Percentiles rank a stretch among this genome's conserved stretches.
These are phyloP conservation scores for Talaromyces sp. DNA, from an alignment of 2,329 filamentous ascomycete species.

Conservation along the genomic window DNA sequence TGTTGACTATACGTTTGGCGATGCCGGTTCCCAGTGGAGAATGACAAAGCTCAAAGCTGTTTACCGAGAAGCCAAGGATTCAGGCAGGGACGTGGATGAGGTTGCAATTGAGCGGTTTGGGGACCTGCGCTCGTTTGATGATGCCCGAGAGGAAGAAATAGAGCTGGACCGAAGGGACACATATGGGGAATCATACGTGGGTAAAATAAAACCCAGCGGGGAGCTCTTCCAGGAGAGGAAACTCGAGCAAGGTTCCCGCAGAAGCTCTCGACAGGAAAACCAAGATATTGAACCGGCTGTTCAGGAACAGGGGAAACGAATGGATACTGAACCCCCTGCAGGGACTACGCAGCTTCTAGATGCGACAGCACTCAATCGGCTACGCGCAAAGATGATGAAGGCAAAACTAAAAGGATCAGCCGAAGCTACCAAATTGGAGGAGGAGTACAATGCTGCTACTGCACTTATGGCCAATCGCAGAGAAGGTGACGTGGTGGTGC, in stretches of 20 bases:
- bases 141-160: slow-evolving; percentile 86
- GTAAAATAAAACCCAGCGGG: slow-evolving; percentile 80
- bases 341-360: slow-evolving; percentile 56
- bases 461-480: slow-evolving; percentile 54
- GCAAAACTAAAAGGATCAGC: slow-evolving; percentile 77
- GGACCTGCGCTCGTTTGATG: slow-evolving; percentile 76
- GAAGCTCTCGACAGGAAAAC: slow-evolving; percentile 25
- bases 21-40: slow-evolving; percentile 85
- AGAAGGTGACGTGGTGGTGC: slow-evolving; percentile 66
- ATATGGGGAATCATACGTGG: slow-evolving; percentile 79
- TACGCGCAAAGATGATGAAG: slow-evolving; percentile 94
- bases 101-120: slow-evolving; percentile 79
- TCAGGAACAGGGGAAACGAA: slow-evolving; percentile 51
- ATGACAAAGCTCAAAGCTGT: slow-evolving; percentile 92
- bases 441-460: slow-evolving; percentile 73
- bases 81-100: slow-evolving; percentile 67
- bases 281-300: slow-evolving; percentile 31
- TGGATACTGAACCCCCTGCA: slow-evolving; percentile 51
- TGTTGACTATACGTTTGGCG: slow-evolving; percentile 80
- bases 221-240: slow-evolving; percentile 77
- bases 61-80: slow-evolving; percentile 72
- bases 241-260: slow-evolving; percentile 50
- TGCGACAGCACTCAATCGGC: slow-evolving; percentile 74
- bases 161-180: slow-evolving; percentile 77
- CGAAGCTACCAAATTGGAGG: slow-evolving; percentile 70